Evolutionary conservation across 495 filamentous ascomycete species (phyloP).

Genomic region (Amorphotheca resinae): DNA sequence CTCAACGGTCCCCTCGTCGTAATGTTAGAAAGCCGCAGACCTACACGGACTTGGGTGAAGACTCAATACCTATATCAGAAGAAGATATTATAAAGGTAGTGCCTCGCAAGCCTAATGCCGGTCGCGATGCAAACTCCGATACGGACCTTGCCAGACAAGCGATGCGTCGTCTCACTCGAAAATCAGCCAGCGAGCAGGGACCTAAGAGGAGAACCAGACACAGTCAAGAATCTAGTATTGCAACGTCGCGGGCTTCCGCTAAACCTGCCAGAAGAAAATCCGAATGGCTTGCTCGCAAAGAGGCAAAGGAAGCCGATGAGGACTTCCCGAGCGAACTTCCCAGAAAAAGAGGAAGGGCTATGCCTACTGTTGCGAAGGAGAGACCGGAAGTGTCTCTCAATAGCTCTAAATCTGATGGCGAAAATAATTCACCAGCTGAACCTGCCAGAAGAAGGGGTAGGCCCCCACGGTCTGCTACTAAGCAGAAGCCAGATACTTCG

Average conservation of each 20-base stretch:
- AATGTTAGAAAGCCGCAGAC: slow-evolving; percentile 7
- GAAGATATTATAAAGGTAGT: slow-evolving; percentile 7
- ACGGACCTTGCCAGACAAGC: slow-evolving; percentile 8
- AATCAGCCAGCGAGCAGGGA: neutral
- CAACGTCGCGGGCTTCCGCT: neutral
- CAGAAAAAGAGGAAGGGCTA: too few species aligned
- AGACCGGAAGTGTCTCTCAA: neutral
- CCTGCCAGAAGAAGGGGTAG: neutral
- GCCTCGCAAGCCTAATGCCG: neutral
- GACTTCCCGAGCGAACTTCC: slow-evolving; percentile 3
- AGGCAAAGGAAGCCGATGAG: slow-evolving; percentile 5
- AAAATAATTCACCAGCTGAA: neutral
- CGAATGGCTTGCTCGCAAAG: slow-evolving; percentile 15
- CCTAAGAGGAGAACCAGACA: slow-evolving; percentile 6
- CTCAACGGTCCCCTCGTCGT: slow-evolving; percentile 9
- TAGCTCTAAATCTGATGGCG: neutral
- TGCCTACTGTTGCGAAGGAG: neutral
- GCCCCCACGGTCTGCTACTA: neutral
- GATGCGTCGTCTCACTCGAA: slow-evolving; percentile 1
- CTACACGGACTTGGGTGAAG: slow-evolving; percentile 17
- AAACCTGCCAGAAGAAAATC: slow-evolving; percentile 12
- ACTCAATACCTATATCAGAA: slow-evolving; percentile 11
- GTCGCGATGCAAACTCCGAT: neutral
- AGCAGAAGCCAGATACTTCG: neutral
- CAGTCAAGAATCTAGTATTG: neutral